Evolutionary conservation across 2,329 filamentous ascomycete species (phyloP).

Genomic region (Amphichorda felina): DNA sequence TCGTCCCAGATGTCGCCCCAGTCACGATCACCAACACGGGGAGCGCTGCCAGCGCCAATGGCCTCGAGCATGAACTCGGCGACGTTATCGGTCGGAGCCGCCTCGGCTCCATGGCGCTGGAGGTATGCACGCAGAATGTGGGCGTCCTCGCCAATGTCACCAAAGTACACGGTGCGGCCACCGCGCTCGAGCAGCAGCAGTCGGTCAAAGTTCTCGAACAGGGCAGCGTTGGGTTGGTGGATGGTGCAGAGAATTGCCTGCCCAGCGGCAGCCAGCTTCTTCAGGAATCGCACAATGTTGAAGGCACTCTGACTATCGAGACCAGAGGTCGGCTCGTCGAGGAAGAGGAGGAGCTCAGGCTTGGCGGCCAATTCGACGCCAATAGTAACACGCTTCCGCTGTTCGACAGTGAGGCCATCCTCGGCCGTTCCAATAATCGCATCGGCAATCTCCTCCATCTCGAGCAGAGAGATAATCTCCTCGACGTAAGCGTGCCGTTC

Average conservation of each 20-base stretch:
- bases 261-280: constrained; percentile 64
- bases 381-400: constrained; percentile 72
- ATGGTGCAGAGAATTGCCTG: constrained; percentile 88
- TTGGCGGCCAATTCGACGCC: constrained; percentile 83
- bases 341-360: constrained; percentile 62
- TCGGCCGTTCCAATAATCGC: constrained; percentile 48
- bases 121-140: constrained; percentile 55
- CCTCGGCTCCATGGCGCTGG: constrained; percentile 46
- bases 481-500: constrained; percentile 51
- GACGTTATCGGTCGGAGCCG: constrained; percentile 42
- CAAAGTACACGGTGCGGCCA: constrained; percentile 76
- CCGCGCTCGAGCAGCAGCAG: constrained; percentile 68
- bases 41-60: constrained; percentile 62
- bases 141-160: constrained; percentile 69
- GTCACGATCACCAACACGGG: constrained; percentile 62
- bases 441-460: constrained; percentile 47
- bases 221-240: constrained; percentile 74
- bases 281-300: constrained; percentile 69
- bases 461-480: constrained; percentile 45
- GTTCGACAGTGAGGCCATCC: constrained; percentile 58
- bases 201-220: constrained; percentile 83
- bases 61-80: constrained; percentile 80
- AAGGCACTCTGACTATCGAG: constrained; percentile 53
- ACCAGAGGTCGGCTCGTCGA: constrained; percentile 69
- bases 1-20: constrained; percentile 74